Conservation (phyloP, 139 green algal genomes). For the Mychonastes homosphaera region DNA sequence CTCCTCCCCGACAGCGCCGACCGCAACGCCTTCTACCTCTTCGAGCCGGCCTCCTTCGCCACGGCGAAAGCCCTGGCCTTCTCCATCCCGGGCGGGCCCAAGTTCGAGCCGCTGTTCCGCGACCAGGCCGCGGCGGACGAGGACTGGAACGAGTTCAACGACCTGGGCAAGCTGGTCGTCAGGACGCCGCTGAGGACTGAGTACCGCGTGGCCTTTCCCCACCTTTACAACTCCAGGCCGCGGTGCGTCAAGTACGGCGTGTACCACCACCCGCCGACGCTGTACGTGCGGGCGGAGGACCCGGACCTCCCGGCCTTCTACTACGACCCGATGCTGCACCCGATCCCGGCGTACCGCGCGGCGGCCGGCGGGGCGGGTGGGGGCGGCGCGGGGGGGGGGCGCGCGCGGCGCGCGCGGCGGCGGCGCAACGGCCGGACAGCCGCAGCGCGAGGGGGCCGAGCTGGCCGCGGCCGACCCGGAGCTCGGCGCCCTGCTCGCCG, state of each 20-base stretch:
- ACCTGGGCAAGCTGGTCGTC: conserved; percentile 99
- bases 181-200: conserved; percentile 66
- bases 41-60: conserved; percentile 61
- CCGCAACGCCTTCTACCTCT: conserved; percentile 99
- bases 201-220: conserved; percentile 92
- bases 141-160: conserved; percentile 99
- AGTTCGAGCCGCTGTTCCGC: conserved; percentile 97
- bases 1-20: conserved; percentile 93
- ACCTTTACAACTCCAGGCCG: conserved; percentile 99
- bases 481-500: neutral
- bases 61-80: conserved; percentile 80
- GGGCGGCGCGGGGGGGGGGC: neutral
- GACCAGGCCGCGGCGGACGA: conserved; percentile 90
- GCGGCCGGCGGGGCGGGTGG: conserved; percentile 8
- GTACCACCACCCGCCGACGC: conserved; percentile 93
- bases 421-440: too few relatives aligned
- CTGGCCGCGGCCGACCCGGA: too few relatives aligned
- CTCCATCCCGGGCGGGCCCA: conserved; percentile 95
- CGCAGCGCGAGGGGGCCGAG: too few relatives aligned
- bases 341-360: conserved; percentile 82
- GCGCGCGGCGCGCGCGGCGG: too few relatives aligned
- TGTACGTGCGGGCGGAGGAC: conserved; percentile 99
- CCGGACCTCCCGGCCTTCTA: conserved; percentile 98
- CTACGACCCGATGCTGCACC: conserved; percentile 98
- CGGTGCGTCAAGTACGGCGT: conserved; percentile 76